Percentiles rank a stretch among this genome's conserved stretches.
Evolutionary conservation across 208 protist species (phyloP).

Genomic region (Lotmaria passim): DNA sequence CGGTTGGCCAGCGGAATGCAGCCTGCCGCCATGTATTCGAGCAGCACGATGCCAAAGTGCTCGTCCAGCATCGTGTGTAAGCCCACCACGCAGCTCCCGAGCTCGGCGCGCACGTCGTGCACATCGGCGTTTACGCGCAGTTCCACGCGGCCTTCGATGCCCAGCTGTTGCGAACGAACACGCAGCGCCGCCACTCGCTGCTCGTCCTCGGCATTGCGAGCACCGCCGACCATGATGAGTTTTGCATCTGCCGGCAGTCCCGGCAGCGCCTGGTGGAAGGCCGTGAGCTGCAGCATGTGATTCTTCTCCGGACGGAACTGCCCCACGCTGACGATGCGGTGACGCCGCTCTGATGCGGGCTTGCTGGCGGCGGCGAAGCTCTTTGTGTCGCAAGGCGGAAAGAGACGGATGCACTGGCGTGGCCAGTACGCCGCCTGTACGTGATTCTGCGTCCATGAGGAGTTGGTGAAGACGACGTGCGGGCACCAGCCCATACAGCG

Average conservation of each 20-base stretch:
- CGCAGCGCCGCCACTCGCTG: conserved; percentile 63
- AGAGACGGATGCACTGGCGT: conserved; percentile 64
- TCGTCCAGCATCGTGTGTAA: conserved; percentile 99
- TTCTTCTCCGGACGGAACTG: conserved; percentile 99
- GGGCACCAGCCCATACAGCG: conserved; percentile 78
- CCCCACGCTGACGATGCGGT: conserved; percentile 93
- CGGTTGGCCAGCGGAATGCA: conserved; percentile 94
- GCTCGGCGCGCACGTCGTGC: conserved; percentile 41
- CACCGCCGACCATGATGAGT: conserved; percentile 91
- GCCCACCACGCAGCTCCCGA: conserved; percentile 79
- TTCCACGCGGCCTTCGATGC: conserved; percentile 63
- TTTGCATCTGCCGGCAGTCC: conserved; percentile 45
- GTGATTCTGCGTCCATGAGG: conserved; percentile 96
- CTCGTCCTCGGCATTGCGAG: conserved; percentile 80
- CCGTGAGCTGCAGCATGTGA: conserved; percentile 94
- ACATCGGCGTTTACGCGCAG: conserved; percentile 72
- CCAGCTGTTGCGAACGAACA: conserved; percentile 43
- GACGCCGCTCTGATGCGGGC: conserved; percentile 37
- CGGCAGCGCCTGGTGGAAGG: conserved; percentile 69
- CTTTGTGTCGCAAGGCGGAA: conserved; percentile 92
- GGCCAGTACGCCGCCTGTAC: conserved; percentile 87
- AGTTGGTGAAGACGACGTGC: conserved; percentile 94
- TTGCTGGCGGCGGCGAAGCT: conserved; percentile 49
- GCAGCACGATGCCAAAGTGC: conserved; percentile 99
- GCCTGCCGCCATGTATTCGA: conserved; percentile 96